phyloP scores from a whole-genome alignment of 75 land plant genomes.

The Pinus albicaulis region DNA sequence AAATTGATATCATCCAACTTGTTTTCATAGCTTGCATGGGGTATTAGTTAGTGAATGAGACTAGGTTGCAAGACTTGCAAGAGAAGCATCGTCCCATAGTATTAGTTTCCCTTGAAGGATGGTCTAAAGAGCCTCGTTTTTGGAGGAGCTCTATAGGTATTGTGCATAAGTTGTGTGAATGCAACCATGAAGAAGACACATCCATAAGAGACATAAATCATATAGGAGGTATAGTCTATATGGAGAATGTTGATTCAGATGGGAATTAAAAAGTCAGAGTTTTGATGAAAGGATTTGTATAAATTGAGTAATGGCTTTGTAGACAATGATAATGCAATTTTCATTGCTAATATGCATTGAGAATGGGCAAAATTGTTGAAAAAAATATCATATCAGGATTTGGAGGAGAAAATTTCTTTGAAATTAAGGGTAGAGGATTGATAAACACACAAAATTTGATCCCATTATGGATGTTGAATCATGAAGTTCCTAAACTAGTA shows the following conservation, averaged over 20 bases:
- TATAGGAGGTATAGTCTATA: slow-evolving; percentile 1
- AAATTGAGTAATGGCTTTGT: slow-evolving; percentile 8
- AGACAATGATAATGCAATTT: slow-evolving; percentile 13
- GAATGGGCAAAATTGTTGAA: too few relatives aligned
- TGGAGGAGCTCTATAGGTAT: slow-evolving; percentile 58
- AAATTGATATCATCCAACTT: slow-evolving; percentile 97
- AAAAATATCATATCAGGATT: too few relatives aligned
- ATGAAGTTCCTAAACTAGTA: too few relatives aligned
- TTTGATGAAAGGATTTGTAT: slow-evolving; percentile 6
- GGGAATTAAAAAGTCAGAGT: slow-evolving; percentile 1
- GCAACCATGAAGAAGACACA: slow-evolving; percentile 34
- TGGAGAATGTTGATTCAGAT: slow-evolving; percentile 9
- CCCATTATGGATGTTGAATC: too few relatives aligned
- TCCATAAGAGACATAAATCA: slow-evolving; percentile 15
- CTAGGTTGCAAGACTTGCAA: slow-evolving; percentile 51
- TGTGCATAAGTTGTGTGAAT: slow-evolving; percentile 42
- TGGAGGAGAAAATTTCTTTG: too few relatives aligned
- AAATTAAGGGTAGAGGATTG: too few relatives aligned
- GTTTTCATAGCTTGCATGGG: slow-evolving; percentile 95
- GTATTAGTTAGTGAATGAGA: slow-evolving; percentile 65
- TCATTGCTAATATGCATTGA: too few relatives aligned
- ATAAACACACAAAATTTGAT: too few relatives aligned
- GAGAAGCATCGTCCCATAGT: slow-evolving; percentile 69
- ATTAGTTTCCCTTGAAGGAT: slow-evolving; percentile 50
- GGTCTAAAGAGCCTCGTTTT: slow-evolving; percentile 43